These are phyloP conservation scores for Trichosporon coremiiforme DNA, from an alignment of 1,284 basidiomycete genomes.

Conservation along the genomic window DNA sequence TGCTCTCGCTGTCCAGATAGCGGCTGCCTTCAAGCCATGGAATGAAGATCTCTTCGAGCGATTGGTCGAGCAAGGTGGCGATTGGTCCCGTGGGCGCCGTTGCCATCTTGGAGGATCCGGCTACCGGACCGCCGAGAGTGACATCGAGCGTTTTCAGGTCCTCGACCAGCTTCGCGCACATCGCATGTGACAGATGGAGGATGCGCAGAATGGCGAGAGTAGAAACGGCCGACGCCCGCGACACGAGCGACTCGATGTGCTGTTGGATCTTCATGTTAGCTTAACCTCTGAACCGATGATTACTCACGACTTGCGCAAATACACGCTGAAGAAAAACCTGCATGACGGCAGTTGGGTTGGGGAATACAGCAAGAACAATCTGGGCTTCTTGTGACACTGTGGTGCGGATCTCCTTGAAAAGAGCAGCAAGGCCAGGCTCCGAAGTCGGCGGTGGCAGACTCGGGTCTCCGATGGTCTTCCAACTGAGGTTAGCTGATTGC, in stretches of 20 bases:
- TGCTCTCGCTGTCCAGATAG: constrained; percentile 90
- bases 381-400: constrained; percentile 96
- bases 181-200: constrained; percentile 81
- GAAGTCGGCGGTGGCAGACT: constrained; percentile 73
- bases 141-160: constrained; percentile 92
- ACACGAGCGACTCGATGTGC: constrained; percentile 83
- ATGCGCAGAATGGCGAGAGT: constrained; percentile 90
- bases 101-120: constrained; percentile 31
- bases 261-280: constrained; percentile 74
- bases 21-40: constrained; percentile 89
- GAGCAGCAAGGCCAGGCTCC: constrained; percentile 77
- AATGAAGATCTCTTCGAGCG: constrained; percentile 94
- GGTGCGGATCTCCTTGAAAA: constrained; percentile 83
- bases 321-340: constrained; percentile 97
- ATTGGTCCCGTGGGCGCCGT: constrained; percentile 54
- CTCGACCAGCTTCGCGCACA: constrained; percentile 78
- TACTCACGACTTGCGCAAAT: constrained; percentile 90
- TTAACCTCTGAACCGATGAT: neutral
- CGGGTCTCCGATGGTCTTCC: constrained; percentile 78
- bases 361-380: constrained; percentile 98
- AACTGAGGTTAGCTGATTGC: constrained; percentile 61
- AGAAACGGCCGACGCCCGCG: constrained; percentile 71
- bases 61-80: constrained; percentile 84
- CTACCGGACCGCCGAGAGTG: constrained; percentile 59
- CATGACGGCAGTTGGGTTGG: constrained; percentile 96